A percentile compares a stretch with the other conserved stretches of the same genome.
These are phyloP conservation scores for Xerocomellus amylosporus DNA, from an alignment of 768 basidiomycete species.

Conservation along the genomic window DNA sequence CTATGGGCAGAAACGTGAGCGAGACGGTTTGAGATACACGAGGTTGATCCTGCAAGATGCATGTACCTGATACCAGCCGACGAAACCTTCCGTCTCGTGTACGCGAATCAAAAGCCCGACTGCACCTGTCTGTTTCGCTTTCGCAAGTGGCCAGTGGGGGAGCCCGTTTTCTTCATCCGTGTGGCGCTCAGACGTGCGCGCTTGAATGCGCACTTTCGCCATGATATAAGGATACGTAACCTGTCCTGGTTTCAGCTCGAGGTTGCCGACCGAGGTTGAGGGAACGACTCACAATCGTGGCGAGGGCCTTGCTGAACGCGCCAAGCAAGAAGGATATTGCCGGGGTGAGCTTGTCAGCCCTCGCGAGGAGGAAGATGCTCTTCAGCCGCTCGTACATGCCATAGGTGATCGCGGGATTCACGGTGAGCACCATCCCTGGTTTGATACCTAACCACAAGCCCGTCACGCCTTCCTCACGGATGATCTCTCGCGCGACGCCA, in stretches of 20 bases:
- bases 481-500: conserved; percentile 78
- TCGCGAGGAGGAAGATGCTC: conserved; percentile 59
- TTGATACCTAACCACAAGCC: conserved; percentile 93
- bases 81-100: conserved; percentile 71
- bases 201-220: conserved; percentile 96
- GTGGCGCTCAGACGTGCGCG: conserved; percentile 59
- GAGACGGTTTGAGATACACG: not conserved
- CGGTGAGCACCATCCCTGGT: conserved; percentile 90
- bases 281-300: conserved; percentile 71
- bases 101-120: conserved; percentile 71
- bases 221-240: conserved; percentile 95
- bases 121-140: conserved; percentile 64
- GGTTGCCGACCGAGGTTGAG: too few species aligned
- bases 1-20: conserved; percentile 36
- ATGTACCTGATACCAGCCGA: conserved; percentile 94
- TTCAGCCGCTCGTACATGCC: conserved; percentile 93
- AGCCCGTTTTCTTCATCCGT: conserved; percentile 29
- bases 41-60: not conserved
- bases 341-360: conserved; percentile 67
- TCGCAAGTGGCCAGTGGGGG: not conserved
- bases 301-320: conserved; percentile 90
- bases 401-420: conserved; percentile 97
- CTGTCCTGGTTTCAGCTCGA: conserved; percentile 36
- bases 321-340: conserved; percentile 83
- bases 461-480: conserved; percentile 81